Base-by-base conservation (phyloP, 805 yeast species). In the Osmozyma mogii region DNA sequence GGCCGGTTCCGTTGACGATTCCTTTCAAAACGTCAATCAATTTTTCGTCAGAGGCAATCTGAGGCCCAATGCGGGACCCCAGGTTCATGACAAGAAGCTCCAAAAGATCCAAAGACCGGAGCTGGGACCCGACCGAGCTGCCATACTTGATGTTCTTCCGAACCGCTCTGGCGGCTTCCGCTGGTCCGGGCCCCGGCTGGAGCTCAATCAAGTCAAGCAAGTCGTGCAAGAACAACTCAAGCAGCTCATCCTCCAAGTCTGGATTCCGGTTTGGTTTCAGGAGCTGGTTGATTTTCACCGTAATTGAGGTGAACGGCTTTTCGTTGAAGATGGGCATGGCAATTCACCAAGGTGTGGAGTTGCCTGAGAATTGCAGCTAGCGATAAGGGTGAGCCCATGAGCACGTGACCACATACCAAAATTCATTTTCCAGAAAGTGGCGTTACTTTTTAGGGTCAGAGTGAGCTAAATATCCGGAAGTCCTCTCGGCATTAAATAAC, bases 71-170 rank as follows among this genome's bases (percentile, higher is more conserved):
- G 32, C 52, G 45, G 35, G 49, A 35, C 49, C 68, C 69, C 47
- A 79, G 57, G 46, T 63, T 63, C 36, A 61, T 47, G 10, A 62
- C 48, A 34, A 63, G 34, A 26, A 63, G 43, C 39, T 61, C 69
- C 32, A 64, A 49, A 15, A 62, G 39, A 29, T 44, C 44, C 37
- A 87, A 52, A 0, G 94, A 82, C 26, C 83, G 71, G 30, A 70
- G 44, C 50, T 84, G 94, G 40, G 79, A 80, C 12, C 60, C 55
- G 4, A 56, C 49, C 2, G 65, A 47, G 13, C 48, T 50, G n/a
- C 96, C 97, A 49, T 89, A 82, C 57, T 94, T 92, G 49, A 92
- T 59, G 46, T 78, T 76, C 64, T 92, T 92, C 29, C 98, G 70
- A 14, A 92, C 59, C 1, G 95, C 94, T 24, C 97, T 66, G 0